Conservation (phyloP, 139 green algal species). For the Chlamydomonas urium region DNA sequence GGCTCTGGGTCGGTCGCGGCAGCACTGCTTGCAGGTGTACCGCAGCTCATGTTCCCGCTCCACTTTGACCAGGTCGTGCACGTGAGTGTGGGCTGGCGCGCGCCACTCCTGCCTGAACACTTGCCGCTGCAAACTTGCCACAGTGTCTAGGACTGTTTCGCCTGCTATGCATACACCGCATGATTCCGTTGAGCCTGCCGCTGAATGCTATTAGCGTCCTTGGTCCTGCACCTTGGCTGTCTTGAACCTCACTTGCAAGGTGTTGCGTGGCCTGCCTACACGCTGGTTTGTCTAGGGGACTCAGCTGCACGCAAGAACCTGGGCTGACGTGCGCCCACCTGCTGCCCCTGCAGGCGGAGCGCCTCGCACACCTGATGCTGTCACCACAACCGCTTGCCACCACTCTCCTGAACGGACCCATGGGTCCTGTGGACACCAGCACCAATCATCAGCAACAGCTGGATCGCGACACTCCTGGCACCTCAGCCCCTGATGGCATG, state of each 20-base stretch:
- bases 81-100: not conserved
- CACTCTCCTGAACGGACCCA: not conserved
- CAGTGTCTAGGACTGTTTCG: too few relatives aligned
- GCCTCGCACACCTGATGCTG: not conserved
- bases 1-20: slow-evolving; percentile 51
- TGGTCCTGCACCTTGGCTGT: not conserved
- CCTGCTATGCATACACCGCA: not conserved
- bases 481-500: too few relatives aligned
- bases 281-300: not conserved
- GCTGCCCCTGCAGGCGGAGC: not conserved
- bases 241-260: not conserved
- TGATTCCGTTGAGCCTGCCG: not conserved
- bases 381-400: not conserved
- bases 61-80: slow-evolving; percentile 64
- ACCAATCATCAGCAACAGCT: too few relatives aligned
- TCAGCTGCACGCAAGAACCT: not conserved
- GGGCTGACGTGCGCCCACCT: not conserved
- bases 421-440: too few relatives aligned
- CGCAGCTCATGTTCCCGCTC: slow-evolving; percentile 51
- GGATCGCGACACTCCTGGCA: too few relatives aligned
- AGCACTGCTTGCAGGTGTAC: slow-evolving; percentile 22
- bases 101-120: too few relatives aligned
- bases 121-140: too few relatives aligned
- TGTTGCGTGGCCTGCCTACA: not conserved
- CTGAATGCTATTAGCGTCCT: not conserved